A percentile compares a stretch with the other conserved stretches of the same genome.
These are phyloP conservation scores for Halteria grandinella DNA, from an alignment of 73 alveolate genomes.

Conservation along the genomic window DNA sequence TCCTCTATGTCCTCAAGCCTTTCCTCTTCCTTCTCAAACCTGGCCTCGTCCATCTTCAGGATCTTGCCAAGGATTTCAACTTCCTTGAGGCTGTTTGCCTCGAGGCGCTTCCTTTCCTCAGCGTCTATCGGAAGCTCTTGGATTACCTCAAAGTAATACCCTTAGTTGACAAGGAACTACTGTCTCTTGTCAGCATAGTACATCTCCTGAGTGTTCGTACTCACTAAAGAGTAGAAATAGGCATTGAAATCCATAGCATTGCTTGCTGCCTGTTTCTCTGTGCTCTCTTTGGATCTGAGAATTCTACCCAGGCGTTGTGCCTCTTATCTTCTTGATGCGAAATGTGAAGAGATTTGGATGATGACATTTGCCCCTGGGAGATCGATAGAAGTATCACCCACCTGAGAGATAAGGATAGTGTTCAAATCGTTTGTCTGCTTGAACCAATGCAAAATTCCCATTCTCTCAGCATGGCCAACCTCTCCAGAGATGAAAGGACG, in stretches of 20 bases:
- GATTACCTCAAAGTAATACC: constrained; percentile 85
- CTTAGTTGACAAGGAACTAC: constrained; percentile 95
- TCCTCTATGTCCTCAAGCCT: constrained; percentile 8
- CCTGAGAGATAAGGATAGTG: constrained; percentile 88
- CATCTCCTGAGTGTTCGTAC: constrained; percentile 96
- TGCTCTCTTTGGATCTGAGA: constrained; percentile 89
- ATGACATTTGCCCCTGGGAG: constrained; percentile 97
- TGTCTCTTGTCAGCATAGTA: constrained; percentile 93
- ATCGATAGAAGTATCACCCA: constrained; percentile 98
- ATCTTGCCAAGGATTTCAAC: neutral
- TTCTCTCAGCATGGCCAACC: constrained; percentile 70
- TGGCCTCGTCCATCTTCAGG: constrained; percentile 16
- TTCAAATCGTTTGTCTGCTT: constrained; percentile 69
- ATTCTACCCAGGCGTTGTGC: constrained; percentile 98
- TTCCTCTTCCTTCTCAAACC: constrained; percentile 21
- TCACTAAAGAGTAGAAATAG: constrained; percentile 92
- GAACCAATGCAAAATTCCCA: constrained; percentile 67
- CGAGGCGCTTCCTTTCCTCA: constrained; percentile 5
- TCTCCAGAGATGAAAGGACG: constrained; percentile 80
- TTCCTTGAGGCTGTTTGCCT: constrained; percentile 1
- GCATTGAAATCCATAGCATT: constrained; percentile 87
- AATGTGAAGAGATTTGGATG: constrained; percentile 95
- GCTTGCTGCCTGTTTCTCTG: constrained; percentile 29
- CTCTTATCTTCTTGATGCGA: constrained; percentile 95
- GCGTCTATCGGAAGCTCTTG: constrained; percentile 43